Conservation (phyloP, 345 rosid genomes). For the Ceriops decandra region DNA sequence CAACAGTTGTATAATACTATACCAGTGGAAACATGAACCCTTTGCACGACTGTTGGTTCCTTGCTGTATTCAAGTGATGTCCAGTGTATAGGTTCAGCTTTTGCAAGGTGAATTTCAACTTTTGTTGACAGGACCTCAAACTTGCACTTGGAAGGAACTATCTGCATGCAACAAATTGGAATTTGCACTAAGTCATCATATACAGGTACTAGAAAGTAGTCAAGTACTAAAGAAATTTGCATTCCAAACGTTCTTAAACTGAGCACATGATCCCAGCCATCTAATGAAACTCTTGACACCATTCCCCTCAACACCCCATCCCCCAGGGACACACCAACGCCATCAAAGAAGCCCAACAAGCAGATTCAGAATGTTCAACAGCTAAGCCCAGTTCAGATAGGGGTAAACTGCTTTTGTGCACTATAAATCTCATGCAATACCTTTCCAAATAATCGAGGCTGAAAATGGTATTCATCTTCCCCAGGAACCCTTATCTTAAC, state of each 20-base stretch:
- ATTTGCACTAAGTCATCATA: not conserved
- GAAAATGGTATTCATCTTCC: constrained; percentile 68
- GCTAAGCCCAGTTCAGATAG: not conserved
- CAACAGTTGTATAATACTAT: not conserved
- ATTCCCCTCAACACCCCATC: not conserved
- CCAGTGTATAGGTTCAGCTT: constrained; percentile 80
- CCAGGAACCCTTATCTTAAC: constrained; percentile 63
- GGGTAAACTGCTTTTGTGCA: not conserved
- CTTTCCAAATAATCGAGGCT: constrained; percentile 88
- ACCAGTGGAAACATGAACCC: constrained; percentile 49
- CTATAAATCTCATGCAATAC: constrained; percentile 30
- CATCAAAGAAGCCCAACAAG: not conserved
- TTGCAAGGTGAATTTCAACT: constrained; percentile 76
- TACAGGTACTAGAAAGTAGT: not conserved
- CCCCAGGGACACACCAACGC: not conserved
- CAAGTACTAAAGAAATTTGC: not conserved
- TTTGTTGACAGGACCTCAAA: constrained; percentile 67
- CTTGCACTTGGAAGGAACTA: constrained; percentile 68
- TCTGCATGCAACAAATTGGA: constrained; percentile 37
- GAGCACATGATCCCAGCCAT: not conserved
- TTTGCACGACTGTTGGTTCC: constrained; percentile 38
- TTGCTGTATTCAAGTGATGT: constrained; percentile 66
- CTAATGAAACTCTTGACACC: not conserved
- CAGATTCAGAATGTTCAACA: not conserved
- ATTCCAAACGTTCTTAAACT: not conserved